These are phyloP conservation scores for Chamaenerion angustifolium DNA, from an alignment of 345 rosid genomes.

Conservation along the genomic window DNA sequence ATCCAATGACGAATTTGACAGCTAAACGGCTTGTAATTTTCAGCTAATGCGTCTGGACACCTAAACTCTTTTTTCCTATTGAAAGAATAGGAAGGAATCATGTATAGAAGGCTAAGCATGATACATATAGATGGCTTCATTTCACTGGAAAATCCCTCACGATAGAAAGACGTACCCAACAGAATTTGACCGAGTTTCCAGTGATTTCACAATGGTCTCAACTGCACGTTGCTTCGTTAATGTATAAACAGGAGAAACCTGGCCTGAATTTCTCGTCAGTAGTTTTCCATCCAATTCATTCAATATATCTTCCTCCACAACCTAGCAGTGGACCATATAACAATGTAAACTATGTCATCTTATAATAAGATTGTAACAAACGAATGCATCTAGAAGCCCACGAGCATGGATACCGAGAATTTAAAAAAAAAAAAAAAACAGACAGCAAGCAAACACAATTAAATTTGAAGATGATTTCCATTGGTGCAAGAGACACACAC, in stretches of 20 bases:
- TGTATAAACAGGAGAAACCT: constrained; percentile 21
- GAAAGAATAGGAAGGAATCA: background rate
- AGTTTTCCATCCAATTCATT: constrained; percentile 30
- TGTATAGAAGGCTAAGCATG: constrained; percentile 7
- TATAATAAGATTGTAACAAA: too few relatives aligned
- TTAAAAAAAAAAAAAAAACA: too few relatives aligned
- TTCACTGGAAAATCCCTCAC: background rate
- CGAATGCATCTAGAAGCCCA: too few relatives aligned
- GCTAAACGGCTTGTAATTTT: constrained; percentile 46
- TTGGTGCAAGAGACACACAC: constrained; percentile 21
- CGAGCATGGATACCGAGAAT: too few relatives aligned
- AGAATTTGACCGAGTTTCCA: constrained; percentile 40
- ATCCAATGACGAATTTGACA: constrained; percentile 55
- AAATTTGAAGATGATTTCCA: too few relatives aligned
- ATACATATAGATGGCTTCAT: background rate
- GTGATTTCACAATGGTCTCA: constrained; percentile 23
- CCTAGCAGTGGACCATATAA: constrained; percentile 21
- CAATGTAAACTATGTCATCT: too few relatives aligned
- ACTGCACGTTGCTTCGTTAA: constrained; percentile 38
- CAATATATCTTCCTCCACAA: constrained; percentile 45
- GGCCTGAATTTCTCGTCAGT: constrained; percentile 20
- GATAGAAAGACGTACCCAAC: constrained; percentile 30
- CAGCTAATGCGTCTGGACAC: constrained; percentile 53
- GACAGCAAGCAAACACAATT: too few relatives aligned
- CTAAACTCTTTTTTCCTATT: constrained; percentile 54